phyloP scores from a whole-genome alignment of 2,329 filamentous ascomycete species.

The Pseudogymnoascus sp. region DNA sequence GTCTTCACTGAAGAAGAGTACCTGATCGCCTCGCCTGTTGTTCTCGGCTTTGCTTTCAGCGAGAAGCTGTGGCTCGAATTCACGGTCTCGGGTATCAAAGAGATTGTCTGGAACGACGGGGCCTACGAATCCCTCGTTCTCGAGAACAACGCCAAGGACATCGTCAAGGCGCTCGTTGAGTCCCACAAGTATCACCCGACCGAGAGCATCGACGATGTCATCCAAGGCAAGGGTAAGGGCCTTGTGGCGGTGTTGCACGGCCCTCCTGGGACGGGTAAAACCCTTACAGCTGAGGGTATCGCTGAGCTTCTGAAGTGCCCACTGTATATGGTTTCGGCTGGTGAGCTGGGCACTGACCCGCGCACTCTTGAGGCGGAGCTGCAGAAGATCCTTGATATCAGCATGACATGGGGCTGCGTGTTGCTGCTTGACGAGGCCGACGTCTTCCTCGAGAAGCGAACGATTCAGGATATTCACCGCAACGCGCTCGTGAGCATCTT shows the following conservation, averaged over 20 bases:
- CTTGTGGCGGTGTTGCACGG: conserved; percentile 78
- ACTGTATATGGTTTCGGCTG: conserved; percentile 75
- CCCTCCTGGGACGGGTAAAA: conserved; percentile 83
- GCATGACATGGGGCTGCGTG: conserved; percentile 79
- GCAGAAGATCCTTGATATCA: conserved; percentile 79
- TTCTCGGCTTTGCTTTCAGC: conserved; percentile 79
- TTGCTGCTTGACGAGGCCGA: conserved; percentile 81
- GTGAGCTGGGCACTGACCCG: conserved; percentile 75
- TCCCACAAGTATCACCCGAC: conserved; percentile 77
- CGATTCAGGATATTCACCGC: conserved; percentile 75
- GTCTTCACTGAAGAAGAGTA: conserved; percentile 78
- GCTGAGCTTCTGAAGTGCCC: conserved; percentile 76
- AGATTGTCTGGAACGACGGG: conserved; percentile 77
- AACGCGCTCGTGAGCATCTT: conserved; percentile 86
- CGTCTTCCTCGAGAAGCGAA: conserved; percentile 76
- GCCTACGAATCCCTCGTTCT: conserved; percentile 81
- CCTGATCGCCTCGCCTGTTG: conserved; percentile 74
- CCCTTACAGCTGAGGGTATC: conserved; percentile 79
- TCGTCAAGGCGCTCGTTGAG: conserved; percentile 75
- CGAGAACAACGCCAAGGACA: conserved; percentile 51
- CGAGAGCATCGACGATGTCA: conserved; percentile 76
- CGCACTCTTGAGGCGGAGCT: conserved; percentile 68
- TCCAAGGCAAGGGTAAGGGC: conserved; percentile 79
- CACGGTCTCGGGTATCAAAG: conserved; percentile 67
- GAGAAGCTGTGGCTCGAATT: conserved; percentile 92